Evolutionary conservation across 192 early-diverging fungal genomes (phyloP), one percentile per base, ranked within the genome.

Genomic region (Dispira parvispora): DNA sequence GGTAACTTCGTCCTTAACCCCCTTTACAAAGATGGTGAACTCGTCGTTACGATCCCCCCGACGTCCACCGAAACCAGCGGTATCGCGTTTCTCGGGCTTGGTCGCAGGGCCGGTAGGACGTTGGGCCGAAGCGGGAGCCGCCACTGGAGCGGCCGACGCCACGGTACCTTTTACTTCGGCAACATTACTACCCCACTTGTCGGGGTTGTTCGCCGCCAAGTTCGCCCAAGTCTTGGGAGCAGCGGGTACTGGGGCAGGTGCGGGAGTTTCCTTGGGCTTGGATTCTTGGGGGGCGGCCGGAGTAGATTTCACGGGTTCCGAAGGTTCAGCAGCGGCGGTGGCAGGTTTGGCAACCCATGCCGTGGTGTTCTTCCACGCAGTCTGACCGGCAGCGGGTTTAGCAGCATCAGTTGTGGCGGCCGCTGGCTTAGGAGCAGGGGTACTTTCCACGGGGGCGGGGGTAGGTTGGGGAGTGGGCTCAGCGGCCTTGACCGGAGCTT

Each of bases 191-290:
- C 75, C 74, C 84, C 84, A 86, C 63, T 75, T 76, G 42, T 62
- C 68, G 38, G 64, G 63, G 67, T 82, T 72, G 32, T 66, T 75
- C 50, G 85, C 83, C 2, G 83, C 86, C 16, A 90, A 70, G 63
- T 72, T 78, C 11, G 90, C 88, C 90, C 90, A 92, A 42, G 87
- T 80, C 54, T 81, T 83, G 55, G 82, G 85, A 69, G 75, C 54
- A 20, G 84, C 73, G 18, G 73, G 65, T 23, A 68, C 63, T 1
- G 32, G 16, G 66, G 71, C 62, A 60, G 67, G 62, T 11, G 63
- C 55, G 26, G 66, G 43, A 45, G 63, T 62, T 49, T 67, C 18
- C 43, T 60, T 63, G 46, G 65, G 21, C 64, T 71, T 69, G 18
- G 64, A 42, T 11, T 64, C 23, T 4, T 28, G 65, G n/a, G 63